Evolutionary conservation across 345 rosid genomes (phyloP), one percentile per base, ranked within the genome.

Genomic region (Hibiscus mutabilis): DNA sequence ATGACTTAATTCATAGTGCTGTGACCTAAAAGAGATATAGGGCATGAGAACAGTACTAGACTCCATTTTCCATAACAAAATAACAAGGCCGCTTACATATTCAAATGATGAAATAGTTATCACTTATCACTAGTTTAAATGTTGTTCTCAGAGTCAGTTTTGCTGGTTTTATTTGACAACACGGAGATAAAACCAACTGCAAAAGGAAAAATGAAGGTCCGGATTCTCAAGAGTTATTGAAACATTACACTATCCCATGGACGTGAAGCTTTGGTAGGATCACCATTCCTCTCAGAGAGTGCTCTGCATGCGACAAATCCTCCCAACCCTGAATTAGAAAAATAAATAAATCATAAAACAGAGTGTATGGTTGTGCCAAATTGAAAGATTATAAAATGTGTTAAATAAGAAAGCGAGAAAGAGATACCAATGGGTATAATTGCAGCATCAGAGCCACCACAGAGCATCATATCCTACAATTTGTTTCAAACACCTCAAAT

Each of bases 281-380:
- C 93, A 66, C 71, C 73, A 31, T 93, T 93, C 86, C 92, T 88
- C 80, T 93, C 86, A 3, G 98, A 91, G 65, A 93, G 96, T 75
- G 98, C 98, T 60, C 88, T 80, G 81, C 92, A 88, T 68, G 98
- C 98, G 62, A 89, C 88, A 76, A 91, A 94, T 72, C 98, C 98
- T 86, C 96, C 98, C 86, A 94, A 78, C 22, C 98, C 98, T 93
- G 88, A 73, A 78, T 52, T 12, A n/a, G 0, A 4, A 22, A 58
- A n/a, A 37, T 35, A 37, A 37, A 37, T 8, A 37, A 68, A 77
- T 74, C 21, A 78, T 58, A 78, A 37, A n/a, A 60, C 73, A 59
- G 29, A 72, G 58, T 40, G 55, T 9, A 44, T 24, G 29, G 58
- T 64, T 37, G 44, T 35, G 2, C 21, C 65, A 57, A 73, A 62